A percentile compares a stretch with the other conserved stretches of the same genome.
Evolutionary conservation across 768 basidiomycete genomes (phyloP).

Genomic region (Tulasnella calospora): DNA sequence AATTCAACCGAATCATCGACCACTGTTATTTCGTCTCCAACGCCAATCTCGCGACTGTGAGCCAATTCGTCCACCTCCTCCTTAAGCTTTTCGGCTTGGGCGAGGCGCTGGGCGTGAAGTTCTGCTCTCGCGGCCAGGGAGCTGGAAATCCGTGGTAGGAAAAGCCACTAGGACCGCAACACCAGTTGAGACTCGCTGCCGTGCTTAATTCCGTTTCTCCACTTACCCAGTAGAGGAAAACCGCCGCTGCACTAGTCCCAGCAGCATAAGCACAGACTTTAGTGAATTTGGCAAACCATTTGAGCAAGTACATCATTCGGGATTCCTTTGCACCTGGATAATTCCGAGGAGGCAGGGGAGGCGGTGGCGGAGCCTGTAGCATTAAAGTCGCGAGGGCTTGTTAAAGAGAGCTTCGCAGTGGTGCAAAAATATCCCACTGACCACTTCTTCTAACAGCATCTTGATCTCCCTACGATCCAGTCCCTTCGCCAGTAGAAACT

Average conservation of each 20-base stretch:
- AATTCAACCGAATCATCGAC: not conserved
- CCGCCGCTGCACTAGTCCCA: conserved; percentile 16
- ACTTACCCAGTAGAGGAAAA: conserved; percentile 23
- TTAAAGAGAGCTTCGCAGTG: not conserved
- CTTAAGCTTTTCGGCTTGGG: conserved; percentile 6
- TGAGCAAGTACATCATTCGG: conserved; percentile 14
- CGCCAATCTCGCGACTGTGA: not conserved
- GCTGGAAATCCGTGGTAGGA: conserved; percentile 20
- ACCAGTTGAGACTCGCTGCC: too few species aligned
- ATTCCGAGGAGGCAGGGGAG: conserved; percentile 26
- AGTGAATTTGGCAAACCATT: conserved; percentile 12
- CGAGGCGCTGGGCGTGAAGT: conserved; percentile 19
- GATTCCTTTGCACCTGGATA: conserved; percentile 16
- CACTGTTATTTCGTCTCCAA: not conserved
- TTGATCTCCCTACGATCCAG: conserved; percentile 16
- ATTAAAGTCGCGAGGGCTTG: not conserved
- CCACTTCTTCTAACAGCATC: conserved; percentile 24
- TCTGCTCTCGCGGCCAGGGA: conserved; percentile 18
- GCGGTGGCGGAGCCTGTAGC: conserved; percentile 16
- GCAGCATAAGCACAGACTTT: conserved; percentile 19
- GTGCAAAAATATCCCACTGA: not conserved
- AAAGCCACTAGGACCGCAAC: not conserved
- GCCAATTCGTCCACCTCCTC: not conserved
- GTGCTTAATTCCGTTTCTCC: too few species aligned
- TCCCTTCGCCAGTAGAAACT: conserved; percentile 25